Base-by-base conservation (phyloP, 108 stramenopile species). In the Conticribra weissflogii region DNA sequence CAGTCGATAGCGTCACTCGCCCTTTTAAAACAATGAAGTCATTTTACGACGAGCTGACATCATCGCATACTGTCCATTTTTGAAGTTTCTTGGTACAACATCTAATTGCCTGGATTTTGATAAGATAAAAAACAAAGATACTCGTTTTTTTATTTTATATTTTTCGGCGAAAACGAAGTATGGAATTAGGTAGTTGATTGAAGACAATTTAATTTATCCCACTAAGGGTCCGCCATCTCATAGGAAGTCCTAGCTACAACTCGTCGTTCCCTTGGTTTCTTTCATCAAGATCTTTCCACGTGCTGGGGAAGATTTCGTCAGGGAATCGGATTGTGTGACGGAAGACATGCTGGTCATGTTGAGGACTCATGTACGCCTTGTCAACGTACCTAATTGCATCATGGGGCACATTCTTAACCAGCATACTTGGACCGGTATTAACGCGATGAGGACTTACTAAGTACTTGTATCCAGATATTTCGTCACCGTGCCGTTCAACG, bases 291-390 rank as follows among this genome's bases (percentile, higher is more conserved):
- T 74, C 73, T 61, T 66, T 74, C 92, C 92, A 93, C 16, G 72
- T 60, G 19, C 77, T 59, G 19, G 92, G 92, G 23, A 89, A 88
- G 25, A 77, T 61, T 24, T 62, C 63, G 71, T 94, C 86, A 14
- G 79, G 83, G 47, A 94, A 77, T 36, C 72, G 79, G 72, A 94
- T 94, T 18, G 75, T 60, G 62, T 91, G 86, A 9, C 92, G 83
- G 49, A 94, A 94, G 12, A 86, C 86, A 18, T 68, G 74, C 5
- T 51, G 24, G 4, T 63, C 23, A 66, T 89, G 83, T 34, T 88
- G 82, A 66, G 87, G 88, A 64, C 84, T 79, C 1, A 25, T 54
- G 56, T 89, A 91, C 0, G 88, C 81, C 23, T 28, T 52, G 63
- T 91, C 85, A 3, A 89, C 68, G 56, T 89, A 89, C 19, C 82